Conservation (phyloP, 495 filamentous ascomycete genomes). For the Neurospora sp. region DNA sequence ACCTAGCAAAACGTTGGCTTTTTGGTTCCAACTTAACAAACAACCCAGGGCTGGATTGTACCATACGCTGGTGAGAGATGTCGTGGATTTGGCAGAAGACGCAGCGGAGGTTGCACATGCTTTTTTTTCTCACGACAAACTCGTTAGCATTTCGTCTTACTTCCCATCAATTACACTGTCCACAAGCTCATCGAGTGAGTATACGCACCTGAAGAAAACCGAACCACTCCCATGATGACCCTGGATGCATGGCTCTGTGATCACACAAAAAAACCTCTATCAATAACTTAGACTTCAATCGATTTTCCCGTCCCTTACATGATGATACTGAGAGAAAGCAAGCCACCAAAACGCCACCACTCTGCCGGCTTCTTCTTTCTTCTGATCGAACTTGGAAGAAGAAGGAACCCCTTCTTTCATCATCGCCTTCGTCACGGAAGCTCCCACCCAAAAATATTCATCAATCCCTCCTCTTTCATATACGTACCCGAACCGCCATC, state of each 20-base stretch:
- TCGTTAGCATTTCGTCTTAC: no score
- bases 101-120: slow-evolving; percentile 63
- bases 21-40: no score
- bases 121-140: not conserved
- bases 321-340: not conserved
- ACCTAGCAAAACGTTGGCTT: no score
- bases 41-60: slow-evolving; percentile 21
- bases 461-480: not conserved
- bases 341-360: not conserved
- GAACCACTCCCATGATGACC: slow-evolving; percentile 63
- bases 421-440: not conserved
- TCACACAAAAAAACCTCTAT: not conserved
- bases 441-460: not conserved
- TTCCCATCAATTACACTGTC: no score
- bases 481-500: not conserved
- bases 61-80: slow-evolving; percentile 67
- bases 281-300: not conserved
- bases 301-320: not conserved
- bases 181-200: no score
- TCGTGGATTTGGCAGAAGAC: slow-evolving; percentile 80
- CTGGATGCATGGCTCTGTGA: slow-evolving; percentile 61
- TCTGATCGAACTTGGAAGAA: not conserved
- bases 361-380: not conserved
- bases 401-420: not conserved
- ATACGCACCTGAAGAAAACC: slow-evolving; percentile 51